A percentile compares a stretch with the other conserved stretches of the same genome.
Conservation (phyloP, 331 rosid species). For the Acacia pycnantha region DNA sequence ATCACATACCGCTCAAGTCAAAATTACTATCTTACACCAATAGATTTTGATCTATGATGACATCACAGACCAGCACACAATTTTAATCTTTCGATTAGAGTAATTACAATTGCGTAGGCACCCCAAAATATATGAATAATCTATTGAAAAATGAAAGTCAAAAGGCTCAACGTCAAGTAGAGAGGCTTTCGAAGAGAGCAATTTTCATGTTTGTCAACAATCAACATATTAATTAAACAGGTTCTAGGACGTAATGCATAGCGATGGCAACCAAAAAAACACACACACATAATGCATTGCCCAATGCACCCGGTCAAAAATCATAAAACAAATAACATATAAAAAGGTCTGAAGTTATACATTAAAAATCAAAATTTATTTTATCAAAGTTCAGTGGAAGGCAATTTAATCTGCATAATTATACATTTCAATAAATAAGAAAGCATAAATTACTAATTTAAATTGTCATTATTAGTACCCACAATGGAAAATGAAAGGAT, state of each 20-base stretch:
- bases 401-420: background rate
- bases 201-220: background rate
- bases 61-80: background rate
- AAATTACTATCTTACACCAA: background rate
- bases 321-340: background rate
- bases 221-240: background rate
- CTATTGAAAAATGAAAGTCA: background rate
- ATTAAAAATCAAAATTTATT: background rate
- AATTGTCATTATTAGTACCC: too few relatives aligned
- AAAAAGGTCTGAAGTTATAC: background rate
- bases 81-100: background rate
- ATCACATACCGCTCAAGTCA: background rate
- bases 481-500: too few relatives aligned
- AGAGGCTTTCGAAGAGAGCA: background rate
- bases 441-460: background rate
- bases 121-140: background rate
- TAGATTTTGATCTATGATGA: background rate
- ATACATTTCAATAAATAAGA: background rate
- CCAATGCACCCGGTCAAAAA: background rate
- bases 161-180: background rate
- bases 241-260: background rate
- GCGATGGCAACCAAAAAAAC: too few relatives aligned
- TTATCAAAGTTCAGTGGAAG: background rate
- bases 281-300: background rate
- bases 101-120: background rate